phyloP scores from a whole-genome alignment of 768 basidiomycete genomes.

The Psilocybe azurescens region DNA sequence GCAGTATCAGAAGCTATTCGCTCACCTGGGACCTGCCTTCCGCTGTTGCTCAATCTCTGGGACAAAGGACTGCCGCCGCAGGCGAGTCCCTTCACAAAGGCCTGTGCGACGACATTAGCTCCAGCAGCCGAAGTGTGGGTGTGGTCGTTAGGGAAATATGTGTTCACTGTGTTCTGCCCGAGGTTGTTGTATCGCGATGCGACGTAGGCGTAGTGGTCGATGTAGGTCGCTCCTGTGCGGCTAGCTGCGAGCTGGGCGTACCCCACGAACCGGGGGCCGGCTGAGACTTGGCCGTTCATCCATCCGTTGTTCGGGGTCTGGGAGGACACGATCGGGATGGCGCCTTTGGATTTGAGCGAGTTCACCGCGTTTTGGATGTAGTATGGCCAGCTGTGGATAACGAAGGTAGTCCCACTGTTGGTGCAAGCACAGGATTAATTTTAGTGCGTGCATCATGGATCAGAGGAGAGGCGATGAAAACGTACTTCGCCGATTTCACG shows the following conservation, averaged over 20 bases:
- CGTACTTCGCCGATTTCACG: slow-evolving; percentile 37
- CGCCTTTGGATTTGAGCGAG: slow-evolving; percentile 49
- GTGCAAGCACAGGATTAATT: background rate
- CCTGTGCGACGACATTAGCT: slow-evolving; percentile 51
- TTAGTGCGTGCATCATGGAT: background rate
- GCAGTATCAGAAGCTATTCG: background rate
- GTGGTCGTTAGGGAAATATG: slow-evolving; percentile 51
- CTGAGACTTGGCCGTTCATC: slow-evolving; percentile 35
- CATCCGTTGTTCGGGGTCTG: slow-evolving; percentile 54
- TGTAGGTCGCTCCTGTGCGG: slow-evolving; percentile 43
- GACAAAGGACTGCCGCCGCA: slow-evolving; percentile 42
- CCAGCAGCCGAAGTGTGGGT: slow-evolving; percentile 50
- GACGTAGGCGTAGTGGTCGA: slow-evolving; percentile 52
- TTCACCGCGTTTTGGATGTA: slow-evolving; percentile 51
- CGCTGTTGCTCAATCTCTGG: slow-evolving; percentile 39
- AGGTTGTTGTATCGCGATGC: slow-evolving; percentile 45
- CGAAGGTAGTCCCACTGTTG: slow-evolving; percentile 39
- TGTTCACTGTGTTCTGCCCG: slow-evolving; percentile 41
- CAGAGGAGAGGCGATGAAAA: background rate
- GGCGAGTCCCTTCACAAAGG: slow-evolving; percentile 51
- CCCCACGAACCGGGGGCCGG: slow-evolving; percentile 47
- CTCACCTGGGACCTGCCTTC: slow-evolving; percentile 39
- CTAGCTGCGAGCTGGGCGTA: slow-evolving; percentile 46
- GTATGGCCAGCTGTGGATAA: slow-evolving; percentile 50
- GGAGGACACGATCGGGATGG: slow-evolving; percentile 50